A percentile compares a stretch with the other conserved stretches of the same genome.
Evolutionary conservation across 306 rosid genomes (phyloP).

Genomic region (Erythrophleum fordii): DNA sequence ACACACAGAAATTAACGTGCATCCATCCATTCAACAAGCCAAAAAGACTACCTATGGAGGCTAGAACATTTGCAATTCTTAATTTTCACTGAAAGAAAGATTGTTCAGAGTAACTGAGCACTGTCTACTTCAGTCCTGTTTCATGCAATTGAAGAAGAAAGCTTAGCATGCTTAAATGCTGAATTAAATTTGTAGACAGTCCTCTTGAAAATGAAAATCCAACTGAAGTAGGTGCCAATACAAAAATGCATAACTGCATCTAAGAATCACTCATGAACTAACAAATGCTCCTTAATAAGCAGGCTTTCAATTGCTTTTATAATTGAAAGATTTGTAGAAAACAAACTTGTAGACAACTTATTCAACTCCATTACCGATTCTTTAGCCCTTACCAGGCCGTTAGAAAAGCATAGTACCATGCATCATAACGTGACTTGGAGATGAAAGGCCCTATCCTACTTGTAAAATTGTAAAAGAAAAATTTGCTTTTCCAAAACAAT

Average conservation of each 20-base stretch:
- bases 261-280: neutral
- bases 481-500: neutral
- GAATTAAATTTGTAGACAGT: neutral
- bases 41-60: neutral
- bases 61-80: neutral
- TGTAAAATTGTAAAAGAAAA: neutral
- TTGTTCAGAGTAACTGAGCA: neutral
- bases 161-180: neutral
- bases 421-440: slow-evolving; percentile 6
- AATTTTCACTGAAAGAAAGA: neutral
- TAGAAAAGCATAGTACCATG: neutral
- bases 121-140: neutral
- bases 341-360: neutral
- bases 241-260: too few relatives aligned
- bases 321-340: neutral
- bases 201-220: neutral
- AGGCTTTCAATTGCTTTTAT: neutral
- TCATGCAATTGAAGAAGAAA: neutral
- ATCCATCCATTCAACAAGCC: neutral
- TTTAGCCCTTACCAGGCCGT: slow-evolving; percentile 1
- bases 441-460: neutral
- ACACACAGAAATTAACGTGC: neutral
- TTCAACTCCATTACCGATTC: slow-evolving; percentile 9
- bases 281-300: neutral
- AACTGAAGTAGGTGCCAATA: neutral